Evolutionary conservation across 1,284 basidiomycete genomes (phyloP).

Genomic region (Rhodotorula sp.): DNA sequence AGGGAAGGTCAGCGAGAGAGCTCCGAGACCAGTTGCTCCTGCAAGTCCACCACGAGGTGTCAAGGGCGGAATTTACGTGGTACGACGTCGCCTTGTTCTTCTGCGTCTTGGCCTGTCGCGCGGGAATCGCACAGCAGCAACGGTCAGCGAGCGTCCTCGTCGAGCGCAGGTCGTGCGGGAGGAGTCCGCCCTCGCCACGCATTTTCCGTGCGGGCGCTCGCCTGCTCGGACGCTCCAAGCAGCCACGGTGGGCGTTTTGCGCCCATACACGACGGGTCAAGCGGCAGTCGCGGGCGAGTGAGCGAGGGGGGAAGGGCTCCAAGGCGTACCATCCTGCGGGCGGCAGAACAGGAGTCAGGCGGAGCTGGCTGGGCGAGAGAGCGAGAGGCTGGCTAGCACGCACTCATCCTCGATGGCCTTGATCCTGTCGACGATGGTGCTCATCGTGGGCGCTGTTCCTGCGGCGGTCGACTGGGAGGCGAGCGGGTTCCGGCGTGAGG

Average conservation of each 20-base stretch:
- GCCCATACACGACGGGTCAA: neutral
- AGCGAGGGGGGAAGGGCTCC: neutral
- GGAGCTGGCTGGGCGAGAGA: conserved; percentile 23
- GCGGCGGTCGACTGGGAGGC: neutral
- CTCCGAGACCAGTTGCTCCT: too few relatives aligned
- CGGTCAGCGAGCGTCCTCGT: neutral
- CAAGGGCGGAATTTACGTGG: conserved; percentile 29
- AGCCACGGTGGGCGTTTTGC: neutral
- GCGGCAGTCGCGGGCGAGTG: too few relatives aligned
- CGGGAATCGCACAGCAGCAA: neutral
- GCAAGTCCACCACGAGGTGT: too few relatives aligned
- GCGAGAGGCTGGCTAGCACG: neutral
- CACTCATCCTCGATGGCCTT: conserved; percentile 94
- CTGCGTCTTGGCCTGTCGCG: conserved; percentile 64
- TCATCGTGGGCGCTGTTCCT: neutral
- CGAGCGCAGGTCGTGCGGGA: neutral
- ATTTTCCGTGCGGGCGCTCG: neutral
- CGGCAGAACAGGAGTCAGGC: conserved; percentile 51
- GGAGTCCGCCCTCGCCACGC: neutral
- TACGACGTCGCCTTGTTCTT: conserved; percentile 79
- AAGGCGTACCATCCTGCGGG: conserved; percentile 14
- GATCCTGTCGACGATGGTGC: conserved; percentile 49
- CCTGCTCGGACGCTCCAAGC: neutral
- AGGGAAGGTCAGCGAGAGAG: too few relatives aligned
- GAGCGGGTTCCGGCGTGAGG: neutral